phyloP scores from a whole-genome alignment of 352 stramenopile species.

The Pythium dissimile region DNA sequence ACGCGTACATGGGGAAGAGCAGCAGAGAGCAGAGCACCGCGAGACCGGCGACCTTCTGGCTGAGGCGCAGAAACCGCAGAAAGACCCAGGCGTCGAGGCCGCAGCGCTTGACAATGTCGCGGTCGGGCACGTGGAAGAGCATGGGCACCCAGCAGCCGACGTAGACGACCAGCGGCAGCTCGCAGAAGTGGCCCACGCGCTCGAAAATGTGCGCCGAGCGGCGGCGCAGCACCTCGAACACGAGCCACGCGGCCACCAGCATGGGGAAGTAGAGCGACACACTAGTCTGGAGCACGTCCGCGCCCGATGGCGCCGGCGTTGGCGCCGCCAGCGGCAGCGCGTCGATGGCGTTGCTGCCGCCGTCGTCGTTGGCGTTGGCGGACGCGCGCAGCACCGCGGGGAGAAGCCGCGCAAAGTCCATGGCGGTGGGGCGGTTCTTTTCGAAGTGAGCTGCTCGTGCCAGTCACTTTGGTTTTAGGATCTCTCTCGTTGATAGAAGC shows the following conservation, averaged over 20 bases:
- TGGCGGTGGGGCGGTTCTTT: constrained; percentile 1
- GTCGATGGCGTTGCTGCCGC: background rate
- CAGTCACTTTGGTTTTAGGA: no score
- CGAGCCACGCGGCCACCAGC: constrained; percentile 42
- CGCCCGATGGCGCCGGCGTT: constrained; percentile 4
- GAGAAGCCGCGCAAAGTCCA: background rate
- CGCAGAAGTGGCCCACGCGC: constrained; percentile 39
- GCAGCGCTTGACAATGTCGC: constrained; percentile 53
- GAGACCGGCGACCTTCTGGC: constrained; percentile 61
- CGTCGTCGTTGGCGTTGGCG: constrained; percentile 1
- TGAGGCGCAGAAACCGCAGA: constrained; percentile 68
- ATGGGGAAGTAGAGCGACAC: constrained; percentile 64
- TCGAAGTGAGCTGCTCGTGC: background rate
- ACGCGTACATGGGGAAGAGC: constrained; percentile 69
- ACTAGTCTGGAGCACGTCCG: constrained; percentile 55
- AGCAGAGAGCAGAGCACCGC: constrained; percentile 46
- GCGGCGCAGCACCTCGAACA: constrained; percentile 61
- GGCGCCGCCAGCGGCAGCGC: background rate
- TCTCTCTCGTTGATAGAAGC: no score
- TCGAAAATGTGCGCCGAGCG: constrained; percentile 42
- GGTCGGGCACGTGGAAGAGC: constrained; percentile 51
- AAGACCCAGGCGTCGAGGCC: constrained; percentile 74
- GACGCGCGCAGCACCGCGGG: constrained; percentile 15
- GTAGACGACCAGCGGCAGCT: constrained; percentile 11
- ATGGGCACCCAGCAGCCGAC: constrained; percentile 53